Percentiles rank a stretch among this genome's conserved stretches.
Evolutionary conservation across 495 filamentous ascomycete genomes (phyloP).

Genomic region (Aspergillus sparsus): DNA sequence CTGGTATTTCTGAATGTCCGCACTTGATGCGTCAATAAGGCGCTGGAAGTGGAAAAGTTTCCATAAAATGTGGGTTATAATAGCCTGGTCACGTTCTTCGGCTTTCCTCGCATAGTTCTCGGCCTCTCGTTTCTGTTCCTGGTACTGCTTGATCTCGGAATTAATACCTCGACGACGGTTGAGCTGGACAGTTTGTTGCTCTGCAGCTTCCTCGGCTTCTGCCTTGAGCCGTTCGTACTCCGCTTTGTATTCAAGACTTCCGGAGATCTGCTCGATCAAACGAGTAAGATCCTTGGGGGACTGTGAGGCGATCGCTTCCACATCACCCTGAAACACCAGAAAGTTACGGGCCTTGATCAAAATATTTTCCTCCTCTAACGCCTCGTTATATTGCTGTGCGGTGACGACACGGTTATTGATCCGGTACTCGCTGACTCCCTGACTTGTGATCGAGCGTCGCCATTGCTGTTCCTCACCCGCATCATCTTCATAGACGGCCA

Average conservation of each 20-base stretch:
- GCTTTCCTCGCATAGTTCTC: slow-evolving; percentile 87
- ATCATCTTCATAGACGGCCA: slow-evolving; percentile 98
- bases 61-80: slow-evolving; percentile 94
- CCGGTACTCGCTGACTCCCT: slow-evolving; percentile 89
- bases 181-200: slow-evolving; percentile 84
- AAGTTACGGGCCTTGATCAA: slow-evolving; percentile 98
- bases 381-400: slow-evolving; percentile 90
- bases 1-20: slow-evolving; percentile 90
- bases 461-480: slow-evolving; percentile 92
- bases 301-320: slow-evolving; percentile 96
- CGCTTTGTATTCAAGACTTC: slow-evolving; percentile 90
- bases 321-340: slow-evolving; percentile 96
- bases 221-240: slow-evolving; percentile 89
- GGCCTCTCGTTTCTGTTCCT: slow-evolving; percentile 94
- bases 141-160: slow-evolving; percentile 95
- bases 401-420: slow-evolving; percentile 91
- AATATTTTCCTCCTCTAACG: slow-evolving; percentile 91
- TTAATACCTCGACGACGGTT: slow-evolving; percentile 91
- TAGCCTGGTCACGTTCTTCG: slow-evolving; percentile 85
- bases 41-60: slow-evolving; percentile 96
- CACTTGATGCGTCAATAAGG: slow-evolving; percentile 86
- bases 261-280: slow-evolving; percentile 95
- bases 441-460: slow-evolving; percentile 90
- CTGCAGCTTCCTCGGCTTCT: slow-evolving; percentile 80
- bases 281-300: slow-evolving; percentile 91